A percentile compares a stretch with the other conserved stretches of the same genome.
Evolutionary conservation across 257 asterid genomes (phyloP).

Genomic region (Petunia secreta): DNA sequence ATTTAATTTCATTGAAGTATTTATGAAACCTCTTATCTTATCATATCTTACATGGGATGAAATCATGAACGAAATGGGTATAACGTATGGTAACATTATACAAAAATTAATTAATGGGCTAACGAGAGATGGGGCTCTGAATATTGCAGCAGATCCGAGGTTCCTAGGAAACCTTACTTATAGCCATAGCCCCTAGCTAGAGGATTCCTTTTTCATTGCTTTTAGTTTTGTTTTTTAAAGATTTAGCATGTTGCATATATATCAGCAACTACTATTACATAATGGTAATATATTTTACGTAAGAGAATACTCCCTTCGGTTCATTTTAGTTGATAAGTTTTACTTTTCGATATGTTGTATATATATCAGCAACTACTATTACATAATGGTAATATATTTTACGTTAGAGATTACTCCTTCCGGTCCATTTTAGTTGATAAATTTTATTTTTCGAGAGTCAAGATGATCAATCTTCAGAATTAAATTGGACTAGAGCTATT

Average conservation of each 20-base stretch:
- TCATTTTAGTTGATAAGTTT: no score
- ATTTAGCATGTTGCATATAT: not conserved
- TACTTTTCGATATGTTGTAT: no score
- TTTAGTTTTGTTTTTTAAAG: not conserved
- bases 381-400: not conserved
- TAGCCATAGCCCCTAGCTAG: not conserved
- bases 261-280: not conserved
- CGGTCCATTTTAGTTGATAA: no score
- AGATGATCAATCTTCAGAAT: no score
- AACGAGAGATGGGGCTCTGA: slow-evolving; percentile 24
- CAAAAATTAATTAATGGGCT: slow-evolving; percentile 20
- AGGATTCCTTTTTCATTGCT: not conserved
- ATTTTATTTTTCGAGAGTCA: no score
- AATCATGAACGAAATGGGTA: slow-evolving; percentile 27
- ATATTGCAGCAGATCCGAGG: slow-evolving; percentile 47
- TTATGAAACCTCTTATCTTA: slow-evolving; percentile 26
- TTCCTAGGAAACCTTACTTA: slow-evolving; percentile 9
- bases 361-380: not conserved
- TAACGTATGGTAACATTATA: slow-evolving; percentile 23
- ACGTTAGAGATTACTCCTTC: not conserved
- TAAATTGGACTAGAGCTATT: no score
- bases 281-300: not conserved
- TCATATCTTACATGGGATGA: slow-evolving; percentile 43
- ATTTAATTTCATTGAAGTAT: not conserved
- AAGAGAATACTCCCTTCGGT: no score